These are phyloP conservation scores for Globisporangium viniferum DNA, from an alignment of 352 stramenopile species.

Conservation along the genomic window DNA sequence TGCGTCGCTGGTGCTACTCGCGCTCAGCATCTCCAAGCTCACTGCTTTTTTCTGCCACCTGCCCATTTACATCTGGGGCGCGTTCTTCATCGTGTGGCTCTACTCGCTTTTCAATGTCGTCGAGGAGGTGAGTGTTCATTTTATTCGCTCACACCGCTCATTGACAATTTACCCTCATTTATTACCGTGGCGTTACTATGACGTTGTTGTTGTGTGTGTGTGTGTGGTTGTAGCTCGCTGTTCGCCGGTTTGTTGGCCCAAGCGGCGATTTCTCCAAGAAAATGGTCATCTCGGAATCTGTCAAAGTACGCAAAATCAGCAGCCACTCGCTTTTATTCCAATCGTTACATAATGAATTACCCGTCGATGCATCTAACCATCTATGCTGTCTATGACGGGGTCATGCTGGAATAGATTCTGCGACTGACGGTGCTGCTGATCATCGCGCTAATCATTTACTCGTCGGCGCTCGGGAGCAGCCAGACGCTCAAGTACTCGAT, in stretches of 20 bases:
- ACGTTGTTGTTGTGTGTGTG: constrained; percentile 12
- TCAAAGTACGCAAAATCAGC: constrained; percentile 48
- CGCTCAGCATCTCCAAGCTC: constrained; percentile 53
- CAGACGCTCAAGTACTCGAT: constrained; percentile 81
- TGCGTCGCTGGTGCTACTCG: constrained; percentile 64
- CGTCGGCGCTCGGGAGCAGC: constrained; percentile 67
- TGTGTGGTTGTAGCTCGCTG: constrained; percentile 42
- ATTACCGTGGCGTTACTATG: neutral
- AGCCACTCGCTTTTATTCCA: neutral
- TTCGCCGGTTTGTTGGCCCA: constrained; percentile 73
- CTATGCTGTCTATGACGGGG: neutral
- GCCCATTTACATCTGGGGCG: constrained; percentile 83
- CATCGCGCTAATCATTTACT: constrained; percentile 85
- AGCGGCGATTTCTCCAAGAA: constrained; percentile 85
- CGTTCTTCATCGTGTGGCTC: constrained; percentile 88
- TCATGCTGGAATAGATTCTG: constrained; percentile 44
- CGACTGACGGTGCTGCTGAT: constrained; percentile 73
- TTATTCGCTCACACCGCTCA: neutral
- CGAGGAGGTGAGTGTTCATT: constrained; percentile 54
- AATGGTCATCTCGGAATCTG: constrained; percentile 87
- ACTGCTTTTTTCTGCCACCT: constrained; percentile 69
- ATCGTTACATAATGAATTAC: neutral
- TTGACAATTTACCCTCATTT: neutral
- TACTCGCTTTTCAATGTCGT: constrained; percentile 89
- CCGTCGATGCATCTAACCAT: neutral